phyloP scores from a whole-genome alignment of 768 basidiomycete species.

The Pleurotus djamor region DNA sequence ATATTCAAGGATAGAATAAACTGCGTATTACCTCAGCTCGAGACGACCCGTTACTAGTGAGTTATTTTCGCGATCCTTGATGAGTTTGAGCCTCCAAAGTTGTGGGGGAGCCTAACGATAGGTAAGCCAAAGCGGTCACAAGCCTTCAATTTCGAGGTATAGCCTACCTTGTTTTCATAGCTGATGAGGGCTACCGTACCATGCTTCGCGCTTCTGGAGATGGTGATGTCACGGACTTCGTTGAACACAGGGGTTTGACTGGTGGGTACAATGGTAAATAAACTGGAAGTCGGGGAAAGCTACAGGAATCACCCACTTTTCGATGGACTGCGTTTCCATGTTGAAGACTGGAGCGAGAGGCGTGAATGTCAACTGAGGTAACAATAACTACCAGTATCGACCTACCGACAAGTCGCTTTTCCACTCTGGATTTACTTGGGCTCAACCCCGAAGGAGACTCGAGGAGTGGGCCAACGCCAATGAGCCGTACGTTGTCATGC shows the following conservation, averaged over 20 bases:
- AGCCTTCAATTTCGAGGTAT: neutral
- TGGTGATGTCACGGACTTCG: slow-evolving; percentile 69
- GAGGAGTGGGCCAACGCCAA: slow-evolving; percentile 69
- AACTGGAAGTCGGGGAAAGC: neutral
- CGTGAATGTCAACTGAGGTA: neutral
- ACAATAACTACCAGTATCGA: slow-evolving; percentile 1
- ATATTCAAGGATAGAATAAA: slow-evolving; percentile 12
- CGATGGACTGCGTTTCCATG: slow-evolving; percentile 58
- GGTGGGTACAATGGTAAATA: slow-evolving; percentile 8
- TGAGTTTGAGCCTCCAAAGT: slow-evolving; percentile 68
- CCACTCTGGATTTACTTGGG: slow-evolving; percentile 66
- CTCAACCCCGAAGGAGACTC: slow-evolving; percentile 59
- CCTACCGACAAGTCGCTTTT: slow-evolving; percentile 75
- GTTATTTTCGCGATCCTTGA: slow-evolving; percentile 49
- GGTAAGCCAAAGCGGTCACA: neutral
- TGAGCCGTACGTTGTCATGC: slow-evolving; percentile 58
- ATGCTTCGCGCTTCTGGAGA: slow-evolving; percentile 44
- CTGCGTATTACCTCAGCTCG: slow-evolving; percentile 30
- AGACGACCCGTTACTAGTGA: slow-evolving; percentile 30
- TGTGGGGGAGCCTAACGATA: slow-evolving; percentile 67
- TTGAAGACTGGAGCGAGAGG: slow-evolving; percentile 53
- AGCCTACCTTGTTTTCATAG: slow-evolving; percentile 67
- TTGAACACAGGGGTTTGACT: slow-evolving; percentile 71
- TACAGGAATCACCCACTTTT: slow-evolving; percentile 46
- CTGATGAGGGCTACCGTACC: slow-evolving; percentile 66